These are phyloP conservation scores for Cenchrus fungigraminus DNA, from an alignment of 176 grass and related monocot genomes.

Conservation along the genomic window DNA sequence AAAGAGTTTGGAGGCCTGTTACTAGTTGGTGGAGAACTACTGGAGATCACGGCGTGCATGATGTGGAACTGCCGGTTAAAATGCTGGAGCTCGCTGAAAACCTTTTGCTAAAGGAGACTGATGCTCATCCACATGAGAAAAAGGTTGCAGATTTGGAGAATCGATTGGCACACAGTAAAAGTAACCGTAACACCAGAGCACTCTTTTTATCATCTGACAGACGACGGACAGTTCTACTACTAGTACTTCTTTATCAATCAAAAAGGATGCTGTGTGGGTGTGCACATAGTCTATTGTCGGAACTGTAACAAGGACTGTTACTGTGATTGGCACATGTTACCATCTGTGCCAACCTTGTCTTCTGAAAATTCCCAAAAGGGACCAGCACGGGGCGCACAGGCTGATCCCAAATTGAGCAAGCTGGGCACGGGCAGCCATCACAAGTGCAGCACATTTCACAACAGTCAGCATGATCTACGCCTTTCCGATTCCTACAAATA, in stretches of 20 bases:
- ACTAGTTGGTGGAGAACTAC: too few relatives aligned
- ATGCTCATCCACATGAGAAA: not conserved
- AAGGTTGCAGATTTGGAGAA: not conserved
- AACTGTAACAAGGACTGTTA: not conserved
- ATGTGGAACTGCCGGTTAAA: not conserved
- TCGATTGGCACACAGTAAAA: not conserved
- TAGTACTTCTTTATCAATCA: not conserved
- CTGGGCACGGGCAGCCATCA: not conserved
- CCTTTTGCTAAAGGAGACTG: not conserved
- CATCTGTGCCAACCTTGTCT: conserved; percentile 3
- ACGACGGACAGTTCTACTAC: not conserved
- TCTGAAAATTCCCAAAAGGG: conserved; percentile 20
- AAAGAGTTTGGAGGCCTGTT: too few relatives aligned
- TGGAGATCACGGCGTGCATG: not conserved
- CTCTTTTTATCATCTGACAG: not conserved
- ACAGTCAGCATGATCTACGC: not conserved
- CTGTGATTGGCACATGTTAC: not conserved
- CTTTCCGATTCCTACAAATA: not conserved
- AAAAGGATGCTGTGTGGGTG: not conserved
- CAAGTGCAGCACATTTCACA: conserved; percentile 13
- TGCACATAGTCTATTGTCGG: conserved; percentile 7
- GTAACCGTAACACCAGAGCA: not conserved
- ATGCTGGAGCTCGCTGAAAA: not conserved
- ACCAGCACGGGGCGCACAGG: not conserved
- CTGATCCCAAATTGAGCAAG: conserved; percentile 22